Evolutionary conservation across 805 yeast species (phyloP).

Genomic region (Kodamaea restingae): DNA sequence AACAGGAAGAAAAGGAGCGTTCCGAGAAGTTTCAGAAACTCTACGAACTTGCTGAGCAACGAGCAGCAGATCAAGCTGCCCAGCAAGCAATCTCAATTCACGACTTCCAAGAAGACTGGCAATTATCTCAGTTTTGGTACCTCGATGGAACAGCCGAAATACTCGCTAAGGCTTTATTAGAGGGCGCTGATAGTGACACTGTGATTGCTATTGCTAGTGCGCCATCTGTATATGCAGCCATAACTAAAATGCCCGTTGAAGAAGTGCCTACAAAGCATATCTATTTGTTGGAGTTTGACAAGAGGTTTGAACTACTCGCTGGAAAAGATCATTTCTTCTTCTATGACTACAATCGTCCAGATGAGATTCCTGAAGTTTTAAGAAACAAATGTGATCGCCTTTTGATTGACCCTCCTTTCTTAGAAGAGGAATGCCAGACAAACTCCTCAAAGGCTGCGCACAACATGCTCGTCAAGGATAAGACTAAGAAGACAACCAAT

Average conservation of each 20-base stretch:
- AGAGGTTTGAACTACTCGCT: slow-evolving; percentile 68
- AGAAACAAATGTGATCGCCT: slow-evolving; percentile 65
- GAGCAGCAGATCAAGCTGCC: slow-evolving; percentile 25
- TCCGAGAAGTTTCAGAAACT: slow-evolving; percentile 53
- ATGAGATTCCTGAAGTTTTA: slow-evolving; percentile 52
- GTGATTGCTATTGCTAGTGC: slow-evolving; percentile 79
- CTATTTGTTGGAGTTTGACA: slow-evolving; percentile 75
- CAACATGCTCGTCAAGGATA: slow-evolving; percentile 46
- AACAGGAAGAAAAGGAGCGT: slow-evolving; percentile 56
- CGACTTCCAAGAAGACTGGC: slow-evolving; percentile 88
- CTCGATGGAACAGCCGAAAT: slow-evolving; percentile 65
- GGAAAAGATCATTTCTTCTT: slow-evolving; percentile 62
- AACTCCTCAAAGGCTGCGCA: slow-evolving; percentile 56
- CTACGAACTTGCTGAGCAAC: slow-evolving; percentile 53
- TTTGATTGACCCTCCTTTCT: slow-evolving; percentile 83
- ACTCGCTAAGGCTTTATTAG: slow-evolving; percentile 67
- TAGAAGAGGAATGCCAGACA: slow-evolving; percentile 76
- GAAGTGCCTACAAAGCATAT: slow-evolving; percentile 64
- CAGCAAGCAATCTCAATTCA: slow-evolving; percentile 52
- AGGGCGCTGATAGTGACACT: slow-evolving; percentile 70
- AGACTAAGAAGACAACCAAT: slow-evolving; percentile 28
- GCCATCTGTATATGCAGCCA: slow-evolving; percentile 88
- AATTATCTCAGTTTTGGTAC: slow-evolving; percentile 90
- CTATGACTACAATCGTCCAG: slow-evolving; percentile 74
- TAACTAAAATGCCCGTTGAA: slow-evolving; percentile 48